Evolutionary conservation across 2,329 filamentous ascomycete species (phyloP).

Genomic region (Cyclaneusma minus): DNA sequence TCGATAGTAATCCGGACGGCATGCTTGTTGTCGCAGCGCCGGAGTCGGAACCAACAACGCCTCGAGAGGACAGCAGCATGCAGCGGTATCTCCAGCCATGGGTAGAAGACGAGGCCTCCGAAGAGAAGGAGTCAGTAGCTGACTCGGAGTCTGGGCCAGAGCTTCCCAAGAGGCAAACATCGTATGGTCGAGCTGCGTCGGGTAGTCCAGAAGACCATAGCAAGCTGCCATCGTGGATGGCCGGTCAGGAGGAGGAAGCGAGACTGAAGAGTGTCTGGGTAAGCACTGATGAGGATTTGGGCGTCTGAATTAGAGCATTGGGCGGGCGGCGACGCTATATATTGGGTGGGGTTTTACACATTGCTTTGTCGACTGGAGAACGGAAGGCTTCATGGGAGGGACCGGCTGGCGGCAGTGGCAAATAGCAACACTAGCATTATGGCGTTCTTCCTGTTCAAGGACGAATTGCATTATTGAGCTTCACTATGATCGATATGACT

Average conservation of each 20-base stretch:
- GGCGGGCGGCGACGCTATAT: too few relatives aligned
- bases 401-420: too few relatives aligned
- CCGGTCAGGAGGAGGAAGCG: constrained; percentile 20
- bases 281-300: constrained; percentile 17
- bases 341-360: too few relatives aligned
- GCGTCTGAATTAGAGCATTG: constrained; percentile 2
- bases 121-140: constrained; percentile 6
- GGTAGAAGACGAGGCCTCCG: constrained; percentile 20
- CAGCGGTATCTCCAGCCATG: constrained; percentile 18
- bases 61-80: constrained; percentile 22
- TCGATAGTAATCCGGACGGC: too few relatives aligned
- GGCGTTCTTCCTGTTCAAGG: too few relatives aligned
- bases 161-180: constrained; percentile 11
- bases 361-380: too few relatives aligned
- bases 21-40: constrained; percentile 52
- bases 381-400: too few relatives aligned
- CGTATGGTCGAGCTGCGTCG: constrained; percentile 11
- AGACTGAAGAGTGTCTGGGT: constrained; percentile 17
- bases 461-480: too few relatives aligned
- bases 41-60: constrained; percentile 43
- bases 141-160: neutral
- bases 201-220: constrained; percentile 17
- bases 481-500: too few relatives aligned
- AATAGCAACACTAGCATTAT: too few relatives aligned
- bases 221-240: constrained; percentile 16